Evolutionary conservation across 2,329 filamentous ascomycete genomes (phyloP).

Genomic region (Fulvia fulva): DNA sequence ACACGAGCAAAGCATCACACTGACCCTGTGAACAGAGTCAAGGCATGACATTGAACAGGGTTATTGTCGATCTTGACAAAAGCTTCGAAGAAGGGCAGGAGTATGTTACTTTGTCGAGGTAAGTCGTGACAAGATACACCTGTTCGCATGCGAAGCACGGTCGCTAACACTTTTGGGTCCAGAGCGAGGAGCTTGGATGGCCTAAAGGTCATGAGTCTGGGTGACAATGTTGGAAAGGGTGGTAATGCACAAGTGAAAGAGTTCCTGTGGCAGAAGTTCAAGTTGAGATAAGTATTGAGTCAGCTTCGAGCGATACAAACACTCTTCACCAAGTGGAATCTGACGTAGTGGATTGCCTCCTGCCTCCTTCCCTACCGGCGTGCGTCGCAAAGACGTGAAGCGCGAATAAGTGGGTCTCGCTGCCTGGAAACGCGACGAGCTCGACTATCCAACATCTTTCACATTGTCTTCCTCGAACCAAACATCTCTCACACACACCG

Average conservation of each 20-base stretch:
- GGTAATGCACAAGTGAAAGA: constrained; percentile 21
- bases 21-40: constrained; percentile 34
- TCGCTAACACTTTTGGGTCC: constrained; percentile 29
- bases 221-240: constrained; percentile 13
- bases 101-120: constrained; percentile 58
- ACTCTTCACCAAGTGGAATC: not conserved
- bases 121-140: not conserved
- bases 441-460: too few species aligned
- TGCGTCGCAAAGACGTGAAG: not conserved
- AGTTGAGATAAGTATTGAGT: not conserved
- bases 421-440: too few species aligned
- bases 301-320: not conserved
- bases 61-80: constrained; percentile 50
- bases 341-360: not conserved
- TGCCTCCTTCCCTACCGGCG: not conserved
- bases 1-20: not conserved
- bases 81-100: constrained; percentile 57
- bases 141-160: too few species aligned
- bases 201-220: constrained; percentile 38
- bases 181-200: constrained; percentile 52
- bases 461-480: too few species aligned
- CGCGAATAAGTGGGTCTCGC: too few species aligned
- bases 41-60: constrained; percentile 58
- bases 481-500: too few species aligned
- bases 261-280: constrained; percentile 12